Evolutionary conservation across 352 stramenopile genomes (phyloP), one percentile per base, ranked within the genome.

Genomic region (Pythium phragmiticola): DNA sequence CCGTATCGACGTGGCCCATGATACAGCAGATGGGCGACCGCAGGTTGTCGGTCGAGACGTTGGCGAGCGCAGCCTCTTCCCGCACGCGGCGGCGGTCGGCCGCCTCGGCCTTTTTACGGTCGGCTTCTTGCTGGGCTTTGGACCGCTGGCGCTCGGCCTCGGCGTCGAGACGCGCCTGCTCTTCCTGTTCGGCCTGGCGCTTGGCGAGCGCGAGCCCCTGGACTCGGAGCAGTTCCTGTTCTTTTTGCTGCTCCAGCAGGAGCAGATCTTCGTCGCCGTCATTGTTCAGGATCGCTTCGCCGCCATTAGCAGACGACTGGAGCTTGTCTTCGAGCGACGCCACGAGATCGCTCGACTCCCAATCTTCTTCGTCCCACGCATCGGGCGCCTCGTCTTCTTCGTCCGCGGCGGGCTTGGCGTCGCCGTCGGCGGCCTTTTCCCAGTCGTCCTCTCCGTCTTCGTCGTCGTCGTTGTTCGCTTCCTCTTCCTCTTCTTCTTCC

Each of bases 11-110:
- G 77, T 98, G 94, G n/a, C 94, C 98, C 97, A 99, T 99, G 72
- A 99, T 99, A 75, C 97, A 98, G 52, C 97, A 98, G 75, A 99
- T 99, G n/a, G 98, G 97, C 57, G 94, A 99, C 39, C 98, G 94
- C 30, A 99, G 78, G 73, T 99, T 94, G 71, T 99, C 93, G 7
- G 82, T 67, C 13, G 90, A 96, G 9, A 97, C 89, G 51, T 94
- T 96, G 9, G 84, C 92, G 34, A 85, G 75, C 17, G 90, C 90
- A 9, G 72, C 79, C 17, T 87, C 87, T 62, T 97, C 84, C 37
- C 86, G 81, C 58, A 80, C 53, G 23, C 75, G 78, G 63, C 84
- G 82, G 41, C 86, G 82, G 34, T 88, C 82, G 2, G 85, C 84
- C 8, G 85, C 84, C 56, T 91, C 84, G 19, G 79, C 75, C 70